Conservation (phyloP, 768 basidiomycete species). For the Dentipellis sp. region DNA sequence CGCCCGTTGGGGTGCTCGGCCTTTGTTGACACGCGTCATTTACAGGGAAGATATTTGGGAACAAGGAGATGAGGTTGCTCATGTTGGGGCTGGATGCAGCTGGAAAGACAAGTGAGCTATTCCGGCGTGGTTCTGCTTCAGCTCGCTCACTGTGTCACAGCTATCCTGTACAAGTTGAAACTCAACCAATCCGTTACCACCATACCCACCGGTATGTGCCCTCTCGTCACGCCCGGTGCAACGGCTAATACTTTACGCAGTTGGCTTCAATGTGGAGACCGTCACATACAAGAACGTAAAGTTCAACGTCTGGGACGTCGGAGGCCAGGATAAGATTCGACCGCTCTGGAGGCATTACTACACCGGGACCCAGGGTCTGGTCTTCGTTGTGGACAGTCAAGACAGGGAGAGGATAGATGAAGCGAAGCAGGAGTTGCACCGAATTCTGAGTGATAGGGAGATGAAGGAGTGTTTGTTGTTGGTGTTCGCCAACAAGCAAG, state of each 20-base stretch:
- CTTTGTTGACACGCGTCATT: not conserved
- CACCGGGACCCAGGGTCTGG: conserved; percentile 96
- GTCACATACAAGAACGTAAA: conserved; percentile 99
- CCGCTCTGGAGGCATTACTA: conserved; percentile 99
- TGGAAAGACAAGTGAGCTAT: conserved; percentile 88
- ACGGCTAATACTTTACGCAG: conserved; percentile 26
- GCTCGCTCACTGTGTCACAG: conserved; percentile 32
- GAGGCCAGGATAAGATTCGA: conserved; percentile 99
- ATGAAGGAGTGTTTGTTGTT: conserved; percentile 97
- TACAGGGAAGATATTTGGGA: conserved; percentile 90
- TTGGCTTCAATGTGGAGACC: conserved; percentile 99
- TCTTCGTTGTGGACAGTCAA: conserved; percentile 96
- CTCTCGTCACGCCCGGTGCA: not conserved
- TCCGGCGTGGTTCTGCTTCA: not conserved
- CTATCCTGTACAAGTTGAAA: conserved; percentile 98
- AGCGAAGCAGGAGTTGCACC: conserved; percentile 90
- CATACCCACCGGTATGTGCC: conserved; percentile 78
- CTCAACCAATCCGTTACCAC: conserved; percentile 98
- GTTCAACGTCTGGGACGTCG: conserved; percentile 95
- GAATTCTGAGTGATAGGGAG: conserved; percentile 92
- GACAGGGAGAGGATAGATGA: conserved; percentile 95
- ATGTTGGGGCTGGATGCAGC: conserved; percentile 98
- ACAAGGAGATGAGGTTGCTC: conserved; percentile 96
- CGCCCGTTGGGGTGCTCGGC: conserved; percentile 43
- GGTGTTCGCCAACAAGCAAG: conserved; percentile 99